phyloP scores from a whole-genome alignment of 371 early-diverging fungal species.

The Gilbertella persicaria region DNA sequence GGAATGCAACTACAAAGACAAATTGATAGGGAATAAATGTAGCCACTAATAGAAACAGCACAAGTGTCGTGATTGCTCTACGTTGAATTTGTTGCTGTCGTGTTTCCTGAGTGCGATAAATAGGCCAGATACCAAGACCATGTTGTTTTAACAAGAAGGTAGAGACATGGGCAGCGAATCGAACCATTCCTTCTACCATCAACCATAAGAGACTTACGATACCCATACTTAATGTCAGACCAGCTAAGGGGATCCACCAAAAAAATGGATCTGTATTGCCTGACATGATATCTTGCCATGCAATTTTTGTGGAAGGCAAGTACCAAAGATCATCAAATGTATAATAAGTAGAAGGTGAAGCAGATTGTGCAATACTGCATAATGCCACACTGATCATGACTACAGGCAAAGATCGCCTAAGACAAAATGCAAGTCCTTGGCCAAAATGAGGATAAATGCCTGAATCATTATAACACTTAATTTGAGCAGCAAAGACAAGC shows the following conservation, averaged over 20 bases:
- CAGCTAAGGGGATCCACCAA: conserved; percentile 64
- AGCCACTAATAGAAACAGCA: conserved; percentile 68
- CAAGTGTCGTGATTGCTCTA: conserved; percentile 53
- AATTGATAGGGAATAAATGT: conserved; percentile 83
- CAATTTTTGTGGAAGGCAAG: conserved; percentile 24
- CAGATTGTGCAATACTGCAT: conserved; percentile 34
- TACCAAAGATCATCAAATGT: conserved; percentile 32
- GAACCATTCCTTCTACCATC: conserved; percentile 26
- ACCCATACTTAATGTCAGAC: conserved; percentile 54
- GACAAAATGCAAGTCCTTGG: conserved; percentile 43
- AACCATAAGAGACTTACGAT: conserved; percentile 55
- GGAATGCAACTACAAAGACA: conserved; percentile 75
- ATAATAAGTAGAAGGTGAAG: conserved; percentile 26
- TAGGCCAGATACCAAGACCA: conserved; percentile 10
- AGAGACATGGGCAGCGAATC: conserved; percentile 7
- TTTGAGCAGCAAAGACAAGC: conserved; percentile 61
- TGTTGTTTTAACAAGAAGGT: conserved; percentile 12
- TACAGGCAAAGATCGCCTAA: conserved; percentile 38
- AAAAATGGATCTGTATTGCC: conserved; percentile 64
- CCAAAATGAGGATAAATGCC: conserved; percentile 55
- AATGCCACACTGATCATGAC: conserved; percentile 32
- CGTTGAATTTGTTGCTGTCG: conserved; percentile 50
- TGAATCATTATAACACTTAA: conserved; percentile 61
- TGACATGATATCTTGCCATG: conserved; percentile 48
- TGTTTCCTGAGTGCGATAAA: conserved; percentile 27